Conservation (phyloP, 2,329 filamentous ascomycete genomes). For the Cadophora malorum region DNA sequence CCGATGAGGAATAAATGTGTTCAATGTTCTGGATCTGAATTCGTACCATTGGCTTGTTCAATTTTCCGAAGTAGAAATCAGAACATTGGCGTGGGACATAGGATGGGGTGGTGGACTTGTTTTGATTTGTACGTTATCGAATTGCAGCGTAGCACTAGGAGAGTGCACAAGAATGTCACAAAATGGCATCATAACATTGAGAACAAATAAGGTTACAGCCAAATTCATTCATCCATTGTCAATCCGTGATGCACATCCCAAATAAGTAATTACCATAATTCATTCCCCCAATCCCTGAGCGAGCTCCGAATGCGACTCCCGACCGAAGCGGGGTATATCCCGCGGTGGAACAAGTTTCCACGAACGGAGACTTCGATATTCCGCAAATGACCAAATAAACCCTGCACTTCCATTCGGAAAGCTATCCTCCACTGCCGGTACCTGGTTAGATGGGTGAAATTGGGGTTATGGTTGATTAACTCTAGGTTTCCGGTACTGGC, state of each 20-base stretch:
- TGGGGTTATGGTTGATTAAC: neutral
- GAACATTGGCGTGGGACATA: too few species aligned
- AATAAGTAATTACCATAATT: too few species aligned
- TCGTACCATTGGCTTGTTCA: too few species aligned
- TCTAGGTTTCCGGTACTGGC: neutral
- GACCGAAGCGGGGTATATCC: neutral
- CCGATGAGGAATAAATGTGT: too few species aligned
- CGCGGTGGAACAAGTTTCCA: neutral
- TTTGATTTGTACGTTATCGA: too few species aligned
- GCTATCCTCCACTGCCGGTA: neutral
- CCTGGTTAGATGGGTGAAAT: neutral
- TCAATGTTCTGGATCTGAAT: too few species aligned
- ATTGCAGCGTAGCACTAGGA: too few species aligned
- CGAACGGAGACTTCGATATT: neutral
- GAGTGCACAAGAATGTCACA: neutral
- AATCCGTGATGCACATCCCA: neutral
- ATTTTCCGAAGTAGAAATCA: too few species aligned
- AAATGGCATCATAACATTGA: neutral
- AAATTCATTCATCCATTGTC: neutral
- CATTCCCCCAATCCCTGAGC: neutral
- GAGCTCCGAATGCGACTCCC: neutral
- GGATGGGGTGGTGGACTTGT: too few species aligned
- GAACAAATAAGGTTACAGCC: neutral
- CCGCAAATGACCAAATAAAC: too few species aligned
- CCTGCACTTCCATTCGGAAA: neutral